These are phyloP conservation scores for Friedmanniomyces endolithicus DNA, from an alignment of 495 filamentous ascomycete species.

Conservation along the genomic window DNA sequence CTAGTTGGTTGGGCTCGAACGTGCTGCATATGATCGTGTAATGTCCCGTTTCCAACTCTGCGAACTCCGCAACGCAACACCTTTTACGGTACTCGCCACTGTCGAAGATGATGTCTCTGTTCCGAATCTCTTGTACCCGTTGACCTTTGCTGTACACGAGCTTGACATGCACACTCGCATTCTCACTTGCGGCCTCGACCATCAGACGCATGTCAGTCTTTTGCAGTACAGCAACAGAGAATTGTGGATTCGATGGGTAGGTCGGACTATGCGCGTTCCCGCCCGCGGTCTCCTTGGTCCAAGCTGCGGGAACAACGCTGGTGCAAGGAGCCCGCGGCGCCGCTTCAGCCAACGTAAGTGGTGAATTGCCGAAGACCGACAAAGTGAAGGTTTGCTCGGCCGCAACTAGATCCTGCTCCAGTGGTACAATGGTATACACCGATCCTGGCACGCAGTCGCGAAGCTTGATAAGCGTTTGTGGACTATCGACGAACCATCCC, in stretches of 20 bases:
- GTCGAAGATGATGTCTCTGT: conserved; percentile 63
- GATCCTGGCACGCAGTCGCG: conserved; percentile 42
- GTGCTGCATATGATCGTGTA: conserved; percentile 86
- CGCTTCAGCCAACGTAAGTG: conserved; percentile 49
- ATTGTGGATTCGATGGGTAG: conserved; percentile 81
- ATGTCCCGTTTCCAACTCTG: conserved; percentile 45
- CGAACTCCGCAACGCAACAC: conserved; percentile 54
- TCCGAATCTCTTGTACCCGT: conserved; percentile 52
- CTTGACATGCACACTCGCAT: conserved; percentile 69
- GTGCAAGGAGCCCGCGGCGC: conserved; percentile 44
- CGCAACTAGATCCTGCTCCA: conserved; percentile 61
- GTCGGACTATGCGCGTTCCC: conserved; percentile 63
- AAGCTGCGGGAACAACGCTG: conserved; percentile 44
- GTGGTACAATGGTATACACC: conserved; percentile 65
- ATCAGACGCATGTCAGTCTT: conserved; percentile 53
- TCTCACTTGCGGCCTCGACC: conserved; percentile 46
- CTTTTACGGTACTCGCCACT: conserved; percentile 77
- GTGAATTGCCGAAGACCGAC: conserved; percentile 55
- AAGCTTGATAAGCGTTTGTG: conserved; percentile 74
- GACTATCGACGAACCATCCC: conserved; percentile 82
- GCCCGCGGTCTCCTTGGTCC: conserved; percentile 70
- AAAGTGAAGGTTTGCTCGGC: conserved; percentile 68
- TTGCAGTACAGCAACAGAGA: conserved; percentile 46
- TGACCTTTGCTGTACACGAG: conserved; percentile 64
- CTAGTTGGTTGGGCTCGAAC: conserved; percentile 65